A percentile compares a stretch with the other conserved stretches of the same genome.
Conservation (phyloP, 495 filamentous ascomycete species). For the Tuber melanosporum region DNA sequence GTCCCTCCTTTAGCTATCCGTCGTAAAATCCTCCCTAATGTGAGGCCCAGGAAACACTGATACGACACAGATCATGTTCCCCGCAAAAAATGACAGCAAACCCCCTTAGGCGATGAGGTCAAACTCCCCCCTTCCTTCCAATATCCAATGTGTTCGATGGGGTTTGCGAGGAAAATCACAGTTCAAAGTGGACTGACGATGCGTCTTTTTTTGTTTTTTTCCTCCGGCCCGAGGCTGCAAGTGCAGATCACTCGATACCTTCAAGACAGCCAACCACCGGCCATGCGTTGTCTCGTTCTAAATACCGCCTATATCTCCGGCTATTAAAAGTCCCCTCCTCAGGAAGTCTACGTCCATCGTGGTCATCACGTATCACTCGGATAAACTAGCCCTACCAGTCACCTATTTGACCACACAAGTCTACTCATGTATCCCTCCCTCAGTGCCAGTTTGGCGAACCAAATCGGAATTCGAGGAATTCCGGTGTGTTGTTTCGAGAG, state of each 20-base stretch:
- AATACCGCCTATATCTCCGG: neutral
- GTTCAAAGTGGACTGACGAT: neutral
- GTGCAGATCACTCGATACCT: neutral
- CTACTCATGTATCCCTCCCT: neutral
- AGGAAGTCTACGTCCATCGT: neutral
- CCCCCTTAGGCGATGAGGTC: neutral
- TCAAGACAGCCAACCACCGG: neutral
- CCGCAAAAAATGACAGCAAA: neutral
- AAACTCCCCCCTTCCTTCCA: neutral
- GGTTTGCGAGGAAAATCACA: neutral
- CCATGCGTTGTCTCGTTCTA: neutral
- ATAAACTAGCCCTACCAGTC: neutral
- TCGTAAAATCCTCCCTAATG: neutral
- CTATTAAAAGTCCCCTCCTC: neutral
- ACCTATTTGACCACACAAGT: neutral
- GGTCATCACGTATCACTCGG: conserved; percentile 4
- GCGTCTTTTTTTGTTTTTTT: neutral
- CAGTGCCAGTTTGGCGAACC: neutral
- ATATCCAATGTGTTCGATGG: neutral
- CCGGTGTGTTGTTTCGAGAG: neutral
- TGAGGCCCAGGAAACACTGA: neutral
- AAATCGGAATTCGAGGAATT: neutral
- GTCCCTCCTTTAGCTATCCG: neutral
- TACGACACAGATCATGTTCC: neutral
- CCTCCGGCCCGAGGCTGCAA: neutral